Conservation (phyloP, 2,329 filamentous ascomycete species). For the Mycosphaerella sp. region DNA sequence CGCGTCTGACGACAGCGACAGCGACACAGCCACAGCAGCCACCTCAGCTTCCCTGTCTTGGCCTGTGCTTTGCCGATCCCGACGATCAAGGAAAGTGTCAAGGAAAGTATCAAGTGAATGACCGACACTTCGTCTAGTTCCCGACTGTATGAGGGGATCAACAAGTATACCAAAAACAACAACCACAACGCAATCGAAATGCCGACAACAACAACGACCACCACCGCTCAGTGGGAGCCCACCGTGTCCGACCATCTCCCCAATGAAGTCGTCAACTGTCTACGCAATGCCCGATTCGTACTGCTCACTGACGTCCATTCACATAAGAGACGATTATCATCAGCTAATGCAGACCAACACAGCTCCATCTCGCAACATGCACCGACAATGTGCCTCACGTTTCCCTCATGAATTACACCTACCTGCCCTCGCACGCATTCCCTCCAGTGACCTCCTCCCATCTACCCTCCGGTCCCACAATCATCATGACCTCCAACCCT, state of each 20-base stretch:
- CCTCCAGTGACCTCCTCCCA: slow-evolving; percentile 51
- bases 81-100: too few species aligned
- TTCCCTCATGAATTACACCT: slow-evolving; percentile 98
- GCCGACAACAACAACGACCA: slow-evolving; percentile 20
- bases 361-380: slow-evolving; percentile 95
- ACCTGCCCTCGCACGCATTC: slow-evolving; percentile 56
- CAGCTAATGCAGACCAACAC: too few species aligned
- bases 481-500: slow-evolving; percentile 85
- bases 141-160: too few species aligned
- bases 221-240: slow-evolving; percentile 37
- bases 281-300: slow-evolving; percentile 94
- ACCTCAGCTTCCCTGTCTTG: too few species aligned
- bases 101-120: too few species aligned
- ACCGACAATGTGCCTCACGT: slow-evolving; percentile 79
- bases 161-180: neutral
- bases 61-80: too few species aligned
- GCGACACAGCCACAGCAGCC: too few species aligned
- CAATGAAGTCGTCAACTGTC: slow-evolving; percentile 77
- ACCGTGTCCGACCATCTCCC: slow-evolving; percentile 66
- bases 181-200: slow-evolving; percentile 15
- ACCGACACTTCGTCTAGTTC: too few species aligned
- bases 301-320: slow-evolving; percentile 32
- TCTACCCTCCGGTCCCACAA: slow-evolving; percentile 49
- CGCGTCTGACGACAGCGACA: too few species aligned
- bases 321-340: neutral